Evolutionary conservation across 1,139 yeast species (phyloP), one percentile per base, ranked within the genome.

Genomic region (Hemisphaericaspora subhashii): DNA sequence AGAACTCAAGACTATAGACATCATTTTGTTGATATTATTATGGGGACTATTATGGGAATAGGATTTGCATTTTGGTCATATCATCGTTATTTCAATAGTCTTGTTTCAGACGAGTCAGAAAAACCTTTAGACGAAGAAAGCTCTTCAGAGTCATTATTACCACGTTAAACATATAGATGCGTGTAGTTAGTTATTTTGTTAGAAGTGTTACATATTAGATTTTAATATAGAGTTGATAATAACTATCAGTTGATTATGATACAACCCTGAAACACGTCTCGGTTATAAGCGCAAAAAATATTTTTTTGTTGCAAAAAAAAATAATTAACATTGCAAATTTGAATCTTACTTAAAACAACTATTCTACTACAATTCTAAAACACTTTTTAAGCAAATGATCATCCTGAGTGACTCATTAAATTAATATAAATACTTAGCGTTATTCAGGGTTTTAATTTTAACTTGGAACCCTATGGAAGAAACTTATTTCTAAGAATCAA

Each of bases 1-100:
- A 65, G 87, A 46, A 77, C 83, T 12, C 84, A 81, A 52, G 95
- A 86, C 55, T 85, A 84, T 55, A 68, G 90, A 52, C 95, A 86
- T 53, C 89, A 85, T 57, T 83, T 81, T 52, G 63, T 76, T 26
- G 95, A 86, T 55, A 74, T 86, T 14, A 48, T 77, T 2, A 57
- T 78, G 36, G 95, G 95, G 1, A 48, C 64, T 2, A 42, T 58
- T 2, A 53, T 80, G 30, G 62, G 71, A 46, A 52, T 72, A 10
- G 37, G 29, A 3, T 41, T 47, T 29, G 50, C 58, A 4, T 33
- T 32, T 31, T 38, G 47, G 25, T 40, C 50, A 2, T 83, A 81
- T 50, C 62, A 66, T 42, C 64, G 76, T 44, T 73, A 70, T 54
- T 79, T 76, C 60, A 43, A 46, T 16, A 31, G 33, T 12, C 35